Conservation (phyloP, 352 stramenopile genomes). For the Pythium dissotocum region DNA sequence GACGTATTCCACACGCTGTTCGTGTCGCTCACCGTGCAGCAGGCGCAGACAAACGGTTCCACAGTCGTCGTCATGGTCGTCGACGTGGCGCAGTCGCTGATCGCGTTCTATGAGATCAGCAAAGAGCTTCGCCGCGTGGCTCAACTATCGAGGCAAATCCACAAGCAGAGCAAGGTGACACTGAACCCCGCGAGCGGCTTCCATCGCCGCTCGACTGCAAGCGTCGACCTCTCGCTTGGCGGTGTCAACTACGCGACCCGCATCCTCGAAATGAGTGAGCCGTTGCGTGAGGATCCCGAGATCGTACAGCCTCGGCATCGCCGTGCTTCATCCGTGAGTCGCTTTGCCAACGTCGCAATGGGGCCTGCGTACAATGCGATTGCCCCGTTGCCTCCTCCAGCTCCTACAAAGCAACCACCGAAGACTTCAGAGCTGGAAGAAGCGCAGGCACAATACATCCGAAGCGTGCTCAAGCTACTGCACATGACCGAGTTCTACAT, state of each 20-base stretch:
- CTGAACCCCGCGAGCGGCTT: not conserved
- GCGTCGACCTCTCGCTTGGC: not conserved
- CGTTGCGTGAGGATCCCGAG: not conserved
- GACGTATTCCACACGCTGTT: slow-evolving; percentile 33
- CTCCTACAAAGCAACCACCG: not conserved
- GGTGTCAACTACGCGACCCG: slow-evolving; percentile 1
- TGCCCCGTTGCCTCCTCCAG: not conserved
- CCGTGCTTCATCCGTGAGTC: not conserved
- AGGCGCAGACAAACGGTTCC: slow-evolving; percentile 20
- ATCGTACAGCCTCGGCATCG: not conserved
- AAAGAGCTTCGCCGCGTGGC: not conserved
- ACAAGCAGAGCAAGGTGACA: not conserved
- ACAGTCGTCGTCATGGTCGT: slow-evolving; percentile 6
- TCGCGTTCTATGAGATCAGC: slow-evolving; percentile 8
- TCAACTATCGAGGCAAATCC: not conserved
- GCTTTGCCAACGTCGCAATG: not conserved
- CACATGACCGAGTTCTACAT: slow-evolving; percentile 23
- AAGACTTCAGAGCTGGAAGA: not conserved
- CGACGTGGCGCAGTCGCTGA: slow-evolving; percentile 1
- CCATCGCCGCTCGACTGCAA: not conserved
- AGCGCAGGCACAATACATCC: not conserved
- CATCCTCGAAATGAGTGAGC: slow-evolving; percentile 2
- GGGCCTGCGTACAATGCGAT: not conserved
- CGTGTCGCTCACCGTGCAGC: slow-evolving; percentile 32
- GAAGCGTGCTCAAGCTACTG: slow-evolving; percentile 5